Base-by-base conservation (phyloP, 768 basidiomycete genomes). In the Kwoniella sp. region DNA sequence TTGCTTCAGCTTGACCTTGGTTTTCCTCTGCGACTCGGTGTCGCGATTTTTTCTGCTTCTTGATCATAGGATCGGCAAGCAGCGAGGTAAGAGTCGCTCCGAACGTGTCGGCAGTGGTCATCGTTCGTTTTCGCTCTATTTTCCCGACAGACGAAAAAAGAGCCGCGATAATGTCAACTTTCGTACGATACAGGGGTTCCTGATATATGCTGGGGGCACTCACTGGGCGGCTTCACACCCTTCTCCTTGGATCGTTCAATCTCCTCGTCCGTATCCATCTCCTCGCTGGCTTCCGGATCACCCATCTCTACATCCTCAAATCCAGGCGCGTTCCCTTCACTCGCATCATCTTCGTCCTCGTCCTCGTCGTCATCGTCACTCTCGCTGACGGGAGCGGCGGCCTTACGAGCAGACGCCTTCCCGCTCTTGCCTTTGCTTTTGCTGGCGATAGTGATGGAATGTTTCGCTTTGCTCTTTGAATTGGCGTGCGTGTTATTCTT, bases 61-160 rank as follows among this genome's bases (percentile, higher is more conserved):
- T 51, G 48, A 58, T 61, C 26, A 70, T 45, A 23, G 71, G 63
- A 51, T 72, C 76, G 41, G 70, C 60, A 23, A 82, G 70, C 11
- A 82, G 73, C 17, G 74, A 74, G 13, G 80, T 77, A 8, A 82
- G 73, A 28, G 80, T 80, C 22, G 71, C 63, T 30, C 79, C 81
- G 72, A 82, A 82, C 20, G 71, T 69, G 17, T 70, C 69, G 8
- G 79, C 76, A 30, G 79, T 77, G 8, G 81, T 81, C 15, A 79
- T 60, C 26, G 72, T 58, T 53, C 75, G 68, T 69, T 80, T 78
- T 50, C 79, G 76, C 63, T 80, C 81, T 81, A 57, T n/a, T n/a
- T n/a, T n/a, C n/a, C n/a, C n/a, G n/a, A n/a, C 0, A 55, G 53
- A 61, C 23, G 11, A 51, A 8, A 11, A 8, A 45, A 3, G 34